phyloP scores from a whole-genome alignment of 768 basidiomycete species.

The Rhodotorula babjevae region DNA sequence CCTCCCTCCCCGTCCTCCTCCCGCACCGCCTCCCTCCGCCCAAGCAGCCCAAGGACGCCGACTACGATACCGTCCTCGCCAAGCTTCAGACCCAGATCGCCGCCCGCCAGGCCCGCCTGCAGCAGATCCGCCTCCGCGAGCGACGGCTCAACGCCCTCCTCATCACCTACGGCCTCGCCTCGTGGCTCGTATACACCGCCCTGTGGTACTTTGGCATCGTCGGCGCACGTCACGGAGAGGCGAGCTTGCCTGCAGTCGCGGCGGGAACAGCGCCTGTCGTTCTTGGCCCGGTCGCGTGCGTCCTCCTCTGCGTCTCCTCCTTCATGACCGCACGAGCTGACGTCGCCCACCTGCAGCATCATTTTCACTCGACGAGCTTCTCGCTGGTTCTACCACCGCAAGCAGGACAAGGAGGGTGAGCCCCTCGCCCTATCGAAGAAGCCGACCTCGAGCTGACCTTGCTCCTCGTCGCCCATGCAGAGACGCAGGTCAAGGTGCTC shows the following conservation, averaged over 20 bases:
- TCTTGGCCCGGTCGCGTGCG: slow-evolving; percentile 73
- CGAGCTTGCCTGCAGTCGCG: slow-evolving; percentile 48
- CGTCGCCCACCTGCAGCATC: slow-evolving; percentile 19
- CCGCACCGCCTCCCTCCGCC: neutral
- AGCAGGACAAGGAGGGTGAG: slow-evolving; percentile 39
- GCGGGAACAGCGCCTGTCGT: slow-evolving; percentile 58
- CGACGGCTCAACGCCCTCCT: slow-evolving; percentile 69
- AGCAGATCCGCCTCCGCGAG: slow-evolving; percentile 70
- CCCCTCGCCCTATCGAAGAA: neutral
- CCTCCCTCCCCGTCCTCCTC: neutral
- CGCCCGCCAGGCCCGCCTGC: slow-evolving; percentile 25
- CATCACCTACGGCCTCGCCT: slow-evolving; percentile 69
- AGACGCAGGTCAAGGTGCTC: slow-evolving; percentile 58
- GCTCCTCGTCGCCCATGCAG: neutral
- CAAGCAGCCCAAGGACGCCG: slow-evolving; percentile 20
- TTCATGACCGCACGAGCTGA: neutral
- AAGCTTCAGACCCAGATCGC: slow-evolving; percentile 23
- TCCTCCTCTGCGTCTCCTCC: slow-evolving; percentile 34
- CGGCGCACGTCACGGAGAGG: slow-evolving; percentile 24
- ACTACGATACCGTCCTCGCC: slow-evolving; percentile 34
- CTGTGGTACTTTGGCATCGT: slow-evolving; percentile 44
- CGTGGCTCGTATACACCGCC: slow-evolving; percentile 56
- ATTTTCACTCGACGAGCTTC: slow-evolving; percentile 37
- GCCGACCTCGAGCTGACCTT: too few relatives aligned
- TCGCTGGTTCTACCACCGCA: slow-evolving; percentile 37